phyloP scores from a whole-genome alignment of 2,329 filamentous ascomycete genomes.

The Didymella segeticola region DNA sequence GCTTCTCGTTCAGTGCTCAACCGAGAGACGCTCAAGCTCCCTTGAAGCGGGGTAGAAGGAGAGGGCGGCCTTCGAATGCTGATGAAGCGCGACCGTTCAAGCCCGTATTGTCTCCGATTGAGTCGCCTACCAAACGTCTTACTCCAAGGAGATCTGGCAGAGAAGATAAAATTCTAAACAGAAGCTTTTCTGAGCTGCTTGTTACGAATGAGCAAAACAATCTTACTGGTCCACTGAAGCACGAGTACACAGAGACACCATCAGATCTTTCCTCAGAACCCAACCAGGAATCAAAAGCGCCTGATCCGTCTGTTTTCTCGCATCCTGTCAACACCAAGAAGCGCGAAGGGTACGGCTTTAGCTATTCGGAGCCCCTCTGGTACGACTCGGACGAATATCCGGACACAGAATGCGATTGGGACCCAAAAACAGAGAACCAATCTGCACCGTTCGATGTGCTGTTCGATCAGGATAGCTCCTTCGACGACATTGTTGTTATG shows the following conservation, averaged over 20 bases:
- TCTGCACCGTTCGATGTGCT: not conserved
- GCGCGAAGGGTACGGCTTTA: constrained; percentile 35
- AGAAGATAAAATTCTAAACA: constrained; percentile 12
- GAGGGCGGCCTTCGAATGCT: constrained; percentile 2
- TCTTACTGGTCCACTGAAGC: constrained; percentile 6
- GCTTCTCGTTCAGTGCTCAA: constrained; percentile 25
- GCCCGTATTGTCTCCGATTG: constrained; percentile 6
- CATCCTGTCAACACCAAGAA: constrained; percentile 26
- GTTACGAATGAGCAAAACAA: constrained; percentile 13
- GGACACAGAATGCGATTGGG: constrained; percentile 29
- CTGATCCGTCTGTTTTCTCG: constrained; percentile 17
- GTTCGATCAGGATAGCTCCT: constrained; percentile 23
- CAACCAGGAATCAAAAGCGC: constrained; percentile 1
- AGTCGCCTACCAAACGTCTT: constrained; percentile 9
- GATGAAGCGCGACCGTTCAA: not conserved
- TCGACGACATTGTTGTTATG: constrained; percentile 33
- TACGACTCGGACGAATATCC: constrained; percentile 34
- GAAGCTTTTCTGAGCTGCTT: constrained; percentile 14
- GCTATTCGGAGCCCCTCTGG: constrained; percentile 30
- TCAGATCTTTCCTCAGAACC: constrained; percentile 10
- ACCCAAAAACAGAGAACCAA: constrained; percentile 11
- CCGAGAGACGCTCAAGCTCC: constrained; percentile 1
- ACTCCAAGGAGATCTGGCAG: not conserved
- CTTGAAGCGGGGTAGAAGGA: constrained; percentile 13
- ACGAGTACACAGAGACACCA: constrained; percentile 8